phyloP scores from a whole-genome alignment of 1,284 basidiomycete species.

The Austropuccinia psidii region DNA sequence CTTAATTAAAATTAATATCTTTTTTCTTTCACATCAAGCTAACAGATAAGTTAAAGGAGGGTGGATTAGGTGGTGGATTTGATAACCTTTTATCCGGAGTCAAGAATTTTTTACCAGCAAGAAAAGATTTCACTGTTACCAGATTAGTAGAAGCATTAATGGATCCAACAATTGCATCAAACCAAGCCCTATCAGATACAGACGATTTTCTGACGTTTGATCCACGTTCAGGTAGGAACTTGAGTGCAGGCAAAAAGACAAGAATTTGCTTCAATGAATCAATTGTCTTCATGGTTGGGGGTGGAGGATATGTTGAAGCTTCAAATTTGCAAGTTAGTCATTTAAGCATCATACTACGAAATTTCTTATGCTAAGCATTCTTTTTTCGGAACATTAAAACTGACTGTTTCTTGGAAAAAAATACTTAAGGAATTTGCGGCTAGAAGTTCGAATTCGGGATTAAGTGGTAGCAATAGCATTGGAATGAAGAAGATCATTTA shows the following conservation, averaged over 20 bases:
- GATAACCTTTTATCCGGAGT: constrained; percentile 96
- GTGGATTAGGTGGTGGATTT: constrained; percentile 61
- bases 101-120: constrained; percentile 93
- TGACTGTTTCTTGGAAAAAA: constrained; percentile 40
- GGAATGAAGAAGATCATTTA: constrained; percentile 77
- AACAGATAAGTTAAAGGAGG: constrained; percentile 86
- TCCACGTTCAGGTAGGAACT: constrained; percentile 58
- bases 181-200: constrained; percentile 86
- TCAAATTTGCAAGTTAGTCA: constrained; percentile 85
- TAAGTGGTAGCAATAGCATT: constrained; percentile 40
- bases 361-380: background rate
- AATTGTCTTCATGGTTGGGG: constrained; percentile 91
- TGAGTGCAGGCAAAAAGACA: constrained; percentile 50
- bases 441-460: constrained; percentile 37
- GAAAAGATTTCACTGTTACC: constrained; percentile 87
- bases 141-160: constrained; percentile 90
- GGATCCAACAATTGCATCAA: constrained; percentile 85
- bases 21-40: constrained; percentile 53
- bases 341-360: constrained; percentile 48
- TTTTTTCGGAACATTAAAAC: constrained; percentile 26
- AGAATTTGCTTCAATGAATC: constrained; percentile 81
- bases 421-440: constrained; percentile 36
- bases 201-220: constrained; percentile 95
- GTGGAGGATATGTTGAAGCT: constrained; percentile 94
- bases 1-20: background rate